Percentiles rank a stretch among this genome's conserved stretches.
phyloP scores from a whole-genome alignment of 306 rosid genomes.

The Medicago lupulina region DNA sequence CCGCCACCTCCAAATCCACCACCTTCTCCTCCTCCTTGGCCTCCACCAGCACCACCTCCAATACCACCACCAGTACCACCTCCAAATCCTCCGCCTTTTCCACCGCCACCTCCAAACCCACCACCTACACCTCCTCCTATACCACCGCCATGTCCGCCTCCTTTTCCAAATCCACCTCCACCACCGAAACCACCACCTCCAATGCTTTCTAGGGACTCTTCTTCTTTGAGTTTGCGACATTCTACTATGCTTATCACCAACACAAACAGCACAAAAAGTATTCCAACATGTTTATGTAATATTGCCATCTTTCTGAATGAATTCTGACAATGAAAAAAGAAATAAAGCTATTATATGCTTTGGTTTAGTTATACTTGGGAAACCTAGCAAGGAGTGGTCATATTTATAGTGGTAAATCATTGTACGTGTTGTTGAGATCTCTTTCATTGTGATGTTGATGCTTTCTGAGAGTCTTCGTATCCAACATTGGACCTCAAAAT shows the following conservation, averaged over 20 bases:
- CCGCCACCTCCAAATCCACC: background rate
- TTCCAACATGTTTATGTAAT: conserved; percentile 33
- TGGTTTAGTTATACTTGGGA: conserved; percentile 6
- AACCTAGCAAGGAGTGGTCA: background rate
- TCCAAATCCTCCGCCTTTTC: conserved; percentile 28
- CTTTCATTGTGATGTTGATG: conserved; percentile 42
- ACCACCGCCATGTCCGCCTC: conserved; percentile 16
- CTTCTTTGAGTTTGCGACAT: conserved; percentile 50
- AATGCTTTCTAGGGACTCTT: conserved; percentile 29
- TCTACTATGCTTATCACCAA: conserved; percentile 47
- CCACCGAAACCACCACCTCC: conserved; percentile 11
- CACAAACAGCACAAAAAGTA: conserved; percentile 31
- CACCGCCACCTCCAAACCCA: background rate
- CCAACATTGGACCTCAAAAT: conserved; percentile 42
- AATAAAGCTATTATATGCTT: background rate
- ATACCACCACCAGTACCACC: background rate
- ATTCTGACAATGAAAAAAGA: background rate
- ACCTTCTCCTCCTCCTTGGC: background rate
- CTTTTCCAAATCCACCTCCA: conserved; percentile 6
- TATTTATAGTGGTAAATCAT: conserved; percentile 53
- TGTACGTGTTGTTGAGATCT: conserved; percentile 45
- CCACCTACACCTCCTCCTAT: conserved; percentile 28
- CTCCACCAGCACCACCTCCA: conserved; percentile 12
- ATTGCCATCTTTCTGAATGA: conserved; percentile 55
- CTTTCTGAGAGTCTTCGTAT: conserved; percentile 10